These are phyloP conservation scores for Neurospora pannonica DNA, from an alignment of 495 filamentous ascomycete genomes.

Conservation along the genomic window DNA sequence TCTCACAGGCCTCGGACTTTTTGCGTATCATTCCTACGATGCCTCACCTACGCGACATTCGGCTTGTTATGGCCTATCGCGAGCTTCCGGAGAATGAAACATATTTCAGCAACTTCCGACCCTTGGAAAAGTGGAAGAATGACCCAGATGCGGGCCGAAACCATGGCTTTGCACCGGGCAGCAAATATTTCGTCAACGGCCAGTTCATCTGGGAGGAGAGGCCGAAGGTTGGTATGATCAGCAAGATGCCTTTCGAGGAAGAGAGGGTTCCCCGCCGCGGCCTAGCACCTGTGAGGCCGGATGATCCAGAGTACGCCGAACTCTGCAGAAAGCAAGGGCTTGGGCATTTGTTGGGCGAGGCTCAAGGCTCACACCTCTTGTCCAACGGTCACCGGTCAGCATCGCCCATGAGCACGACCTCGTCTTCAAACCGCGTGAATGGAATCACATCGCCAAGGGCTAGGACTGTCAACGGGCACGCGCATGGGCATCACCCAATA, in stretches of 20 bases:
- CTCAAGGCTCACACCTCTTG: constrained; percentile 12
- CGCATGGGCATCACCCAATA: constrained; percentile 14
- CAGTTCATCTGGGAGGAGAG: constrained; percentile 33
- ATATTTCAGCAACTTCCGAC: constrained; percentile 22
- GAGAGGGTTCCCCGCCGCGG: constrained; percentile 37
- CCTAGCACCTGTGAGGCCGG: constrained; percentile 30
- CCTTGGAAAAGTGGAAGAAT: constrained; percentile 41
- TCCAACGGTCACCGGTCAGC: constrained; percentile 25
- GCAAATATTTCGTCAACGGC: constrained; percentile 40
- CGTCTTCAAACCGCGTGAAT: constrained; percentile 1
- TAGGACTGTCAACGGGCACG: constrained; percentile 11
- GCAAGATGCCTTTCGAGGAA: constrained; percentile 37
- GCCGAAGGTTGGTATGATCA: constrained; percentile 23
- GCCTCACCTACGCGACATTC: constrained; percentile 55
- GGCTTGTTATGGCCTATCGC: constrained; percentile 43
- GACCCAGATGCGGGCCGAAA: constrained; percentile 37
- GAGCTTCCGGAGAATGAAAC: constrained; percentile 40
- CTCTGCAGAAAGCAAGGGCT: constrained; percentile 39
- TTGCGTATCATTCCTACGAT: constrained; percentile 61
- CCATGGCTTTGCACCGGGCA: constrained; percentile 32
- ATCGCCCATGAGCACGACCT: constrained; percentile 15
- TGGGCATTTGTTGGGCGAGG: constrained; percentile 23
- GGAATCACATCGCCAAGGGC: not conserved
- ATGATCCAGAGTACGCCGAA: constrained; percentile 36
- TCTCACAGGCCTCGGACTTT: constrained; percentile 57